A percentile compares a stretch with the other conserved stretches of the same genome.
These are phyloP conservation scores for Candida ipomoeae DNA, from an alignment of 805 yeast genomes.

Conservation along the genomic window DNA sequence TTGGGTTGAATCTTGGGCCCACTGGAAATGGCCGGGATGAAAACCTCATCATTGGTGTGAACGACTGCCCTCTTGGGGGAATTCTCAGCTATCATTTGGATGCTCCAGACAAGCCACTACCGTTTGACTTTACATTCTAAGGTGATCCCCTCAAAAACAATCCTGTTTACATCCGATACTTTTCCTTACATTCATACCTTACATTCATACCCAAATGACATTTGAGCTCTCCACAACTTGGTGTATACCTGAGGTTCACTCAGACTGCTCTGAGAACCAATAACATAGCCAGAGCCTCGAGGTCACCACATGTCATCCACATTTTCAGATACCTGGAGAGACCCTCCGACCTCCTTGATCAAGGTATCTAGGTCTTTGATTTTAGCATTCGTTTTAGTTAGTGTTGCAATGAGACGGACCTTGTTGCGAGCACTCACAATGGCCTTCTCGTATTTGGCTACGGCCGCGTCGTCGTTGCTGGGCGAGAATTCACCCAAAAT, in stretches of 20 bases:
- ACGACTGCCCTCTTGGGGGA: slow-evolving; percentile 57
- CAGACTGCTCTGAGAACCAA: background rate
- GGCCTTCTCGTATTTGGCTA: slow-evolving; percentile 50
- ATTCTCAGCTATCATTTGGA: slow-evolving; percentile 45
- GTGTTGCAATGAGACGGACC: slow-evolving; percentile 46
- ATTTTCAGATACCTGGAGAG: slow-evolving; percentile 32
- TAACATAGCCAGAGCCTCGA: background rate
- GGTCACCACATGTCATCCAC: slow-evolving; percentile 41
- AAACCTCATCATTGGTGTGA: slow-evolving; percentile 48
- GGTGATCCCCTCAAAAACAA: background rate
- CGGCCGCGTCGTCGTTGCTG: slow-evolving; percentile 51
- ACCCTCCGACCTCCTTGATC: slow-evolving; percentile 37
- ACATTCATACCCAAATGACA: background rate
- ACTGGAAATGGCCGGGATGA: slow-evolving; percentile 43
- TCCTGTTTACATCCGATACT: too few relatives aligned
- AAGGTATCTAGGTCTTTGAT: slow-evolving; percentile 29
- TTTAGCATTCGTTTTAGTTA: slow-evolving; percentile 27
- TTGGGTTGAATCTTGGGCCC: slow-evolving; percentile 49
- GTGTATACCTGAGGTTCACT: too few relatives aligned
- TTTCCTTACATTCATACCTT: too few relatives aligned
- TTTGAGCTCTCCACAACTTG: background rate
- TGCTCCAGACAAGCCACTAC: slow-evolving; percentile 32
- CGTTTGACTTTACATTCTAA: slow-evolving; percentile 35
- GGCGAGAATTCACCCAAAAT: slow-evolving; percentile 12
- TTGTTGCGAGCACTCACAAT: slow-evolving; percentile 57